Conservation (phyloP, 768 basidiomycete genomes). For the Glaciozyma antarctica region DNA sequence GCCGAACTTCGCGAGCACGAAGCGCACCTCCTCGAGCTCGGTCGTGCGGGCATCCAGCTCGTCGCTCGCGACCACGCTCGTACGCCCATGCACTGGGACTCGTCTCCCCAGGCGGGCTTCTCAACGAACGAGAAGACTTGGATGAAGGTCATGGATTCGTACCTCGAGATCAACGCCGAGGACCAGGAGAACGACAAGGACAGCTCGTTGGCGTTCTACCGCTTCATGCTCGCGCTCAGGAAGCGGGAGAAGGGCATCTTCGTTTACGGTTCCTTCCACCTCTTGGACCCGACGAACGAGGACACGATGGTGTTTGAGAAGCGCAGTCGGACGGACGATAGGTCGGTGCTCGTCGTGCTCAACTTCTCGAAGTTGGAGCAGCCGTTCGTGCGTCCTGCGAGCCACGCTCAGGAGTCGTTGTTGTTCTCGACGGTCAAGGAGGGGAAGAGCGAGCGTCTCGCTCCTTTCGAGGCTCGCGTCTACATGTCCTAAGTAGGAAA, state of each 20-base stretch:
- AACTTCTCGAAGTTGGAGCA: neutral
- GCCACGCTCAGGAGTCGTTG: no score
- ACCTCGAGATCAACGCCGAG: neutral
- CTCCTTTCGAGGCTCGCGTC: no score
- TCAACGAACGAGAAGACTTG: constrained; percentile 6
- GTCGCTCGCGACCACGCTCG: constrained; percentile 55
- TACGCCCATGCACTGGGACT: constrained; percentile 46
- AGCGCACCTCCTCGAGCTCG: constrained; percentile 3
- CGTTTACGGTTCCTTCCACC: neutral
- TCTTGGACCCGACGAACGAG: neutral
- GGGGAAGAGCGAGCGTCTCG: no score
- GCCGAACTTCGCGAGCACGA: neutral
- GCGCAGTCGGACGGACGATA: neutral
- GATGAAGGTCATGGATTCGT: constrained; percentile 8
- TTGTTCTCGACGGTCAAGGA: no score
- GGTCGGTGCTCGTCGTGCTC: neutral
- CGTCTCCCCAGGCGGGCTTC: constrained; percentile 12
- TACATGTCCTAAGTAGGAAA: no score
- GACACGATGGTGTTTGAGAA: neutral
- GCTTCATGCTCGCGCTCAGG: neutral
- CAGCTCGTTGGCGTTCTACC: neutral
- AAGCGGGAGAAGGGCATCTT: neutral
- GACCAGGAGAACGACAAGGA: neutral
- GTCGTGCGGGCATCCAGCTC: neutral
- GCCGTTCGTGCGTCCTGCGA: neutral